phyloP scores from a whole-genome alignment of 1,284 basidiomycete genomes.

The Anthracocystis setariae region DNA sequence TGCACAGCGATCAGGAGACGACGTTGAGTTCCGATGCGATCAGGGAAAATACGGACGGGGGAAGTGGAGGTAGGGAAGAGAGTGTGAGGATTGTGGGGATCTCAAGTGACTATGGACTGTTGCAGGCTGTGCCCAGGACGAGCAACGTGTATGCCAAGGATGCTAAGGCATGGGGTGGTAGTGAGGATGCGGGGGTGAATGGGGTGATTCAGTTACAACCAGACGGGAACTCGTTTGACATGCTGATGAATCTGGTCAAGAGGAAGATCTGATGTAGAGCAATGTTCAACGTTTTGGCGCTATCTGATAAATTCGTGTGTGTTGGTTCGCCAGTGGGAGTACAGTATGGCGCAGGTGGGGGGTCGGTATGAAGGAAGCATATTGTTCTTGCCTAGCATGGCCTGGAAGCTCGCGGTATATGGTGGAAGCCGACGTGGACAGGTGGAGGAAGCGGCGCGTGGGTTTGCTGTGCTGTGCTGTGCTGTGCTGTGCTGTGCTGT shows the following conservation, averaged over 20 bases:
- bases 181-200: constrained; percentile 12
- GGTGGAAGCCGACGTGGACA: constrained; percentile 28
- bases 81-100: constrained; percentile 84
- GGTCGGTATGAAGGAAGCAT: too few relatives aligned
- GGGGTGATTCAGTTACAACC: constrained; percentile 78
- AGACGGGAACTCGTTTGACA: constrained; percentile 95
- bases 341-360: too few relatives aligned
- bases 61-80: constrained; percentile 9
- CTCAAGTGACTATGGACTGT: constrained; percentile 84
- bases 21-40: constrained; percentile 35
- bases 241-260: constrained; percentile 89
- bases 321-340: too few relatives aligned
- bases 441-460: neutral
- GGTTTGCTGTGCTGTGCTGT: neutral
- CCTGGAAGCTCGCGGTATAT: constrained; percentile 34
- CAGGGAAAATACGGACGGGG: neutral
- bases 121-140: constrained; percentile 78
- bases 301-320: too few relatives aligned
- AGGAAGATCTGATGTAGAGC: constrained; percentile 71
- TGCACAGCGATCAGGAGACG: constrained; percentile 76
- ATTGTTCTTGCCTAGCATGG: constrained; percentile 8
- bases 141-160: constrained; percentile 24
- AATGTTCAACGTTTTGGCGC: too few relatives aligned
- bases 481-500: too few relatives aligned
- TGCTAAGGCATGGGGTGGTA: constrained; percentile 47